Evolutionary conservation across 1,139 yeast genomes (phyloP).

Genomic region (Yamadazyma spencermartinsiae): DNA sequence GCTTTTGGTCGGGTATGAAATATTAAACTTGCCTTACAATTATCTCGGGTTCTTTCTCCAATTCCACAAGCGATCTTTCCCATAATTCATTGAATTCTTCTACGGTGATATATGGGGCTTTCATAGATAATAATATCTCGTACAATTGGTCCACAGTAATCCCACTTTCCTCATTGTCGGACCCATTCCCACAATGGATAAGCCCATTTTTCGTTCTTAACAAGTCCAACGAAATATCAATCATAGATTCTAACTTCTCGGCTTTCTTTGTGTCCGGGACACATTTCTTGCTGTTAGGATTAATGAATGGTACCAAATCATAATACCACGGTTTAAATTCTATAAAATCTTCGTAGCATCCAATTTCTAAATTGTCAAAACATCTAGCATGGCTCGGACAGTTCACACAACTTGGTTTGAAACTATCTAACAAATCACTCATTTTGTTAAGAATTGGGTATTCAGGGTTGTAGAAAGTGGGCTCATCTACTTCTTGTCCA

Average conservation of each 20-base stretch:
- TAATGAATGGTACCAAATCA: constrained; percentile 59
- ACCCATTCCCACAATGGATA: constrained; percentile 57
- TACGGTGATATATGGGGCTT: constrained; percentile 59
- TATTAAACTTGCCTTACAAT: constrained; percentile 69
- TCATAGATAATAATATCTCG: constrained; percentile 56
- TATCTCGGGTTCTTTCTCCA: constrained; percentile 73
- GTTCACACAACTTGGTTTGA: constrained; percentile 64
- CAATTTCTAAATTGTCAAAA: constrained; percentile 17
- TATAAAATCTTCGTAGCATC: constrained; percentile 41
- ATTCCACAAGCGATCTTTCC: constrained; percentile 62
- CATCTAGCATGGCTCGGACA: constrained; percentile 88
- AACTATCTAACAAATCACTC: constrained; percentile 35
- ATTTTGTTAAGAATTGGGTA: constrained; percentile 20
- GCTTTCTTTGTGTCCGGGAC: constrained; percentile 76
- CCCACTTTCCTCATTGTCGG: constrained; percentile 49
- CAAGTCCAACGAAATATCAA: constrained; percentile 64
- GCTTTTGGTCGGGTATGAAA: neutral
- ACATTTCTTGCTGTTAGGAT: constrained; percentile 51
- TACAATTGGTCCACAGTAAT: constrained; percentile 55
- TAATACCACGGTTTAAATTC: constrained; percentile 54
- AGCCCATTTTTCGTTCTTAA: constrained; percentile 71
- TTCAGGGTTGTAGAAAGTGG: constrained; percentile 30
- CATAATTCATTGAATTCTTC: constrained; percentile 84
- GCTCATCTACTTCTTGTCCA: constrained; percentile 52
- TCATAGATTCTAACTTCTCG: constrained; percentile 65